A percentile compares a stretch with the other conserved stretches of the same genome.
These are phyloP conservation scores for Adenanthera pavonina DNA, from an alignment of 306 rosid genomes.

Conservation along the genomic window DNA sequence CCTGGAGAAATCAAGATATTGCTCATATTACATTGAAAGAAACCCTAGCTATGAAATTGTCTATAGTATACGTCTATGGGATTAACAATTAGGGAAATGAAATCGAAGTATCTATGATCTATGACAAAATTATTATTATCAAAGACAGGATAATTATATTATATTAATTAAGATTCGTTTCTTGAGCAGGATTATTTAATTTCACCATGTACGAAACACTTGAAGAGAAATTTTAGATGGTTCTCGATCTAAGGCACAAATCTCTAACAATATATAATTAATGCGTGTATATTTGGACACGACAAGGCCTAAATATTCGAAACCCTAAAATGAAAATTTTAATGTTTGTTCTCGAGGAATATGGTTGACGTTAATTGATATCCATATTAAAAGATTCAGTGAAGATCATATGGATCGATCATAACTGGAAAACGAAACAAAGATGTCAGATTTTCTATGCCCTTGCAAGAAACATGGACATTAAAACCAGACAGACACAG, in stretches of 20 bases:
- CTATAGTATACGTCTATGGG: too few species aligned
- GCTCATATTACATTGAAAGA: background rate
- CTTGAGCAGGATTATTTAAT: conserved; percentile 37
- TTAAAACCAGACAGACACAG: background rate
- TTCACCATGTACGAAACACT: conserved; percentile 26
- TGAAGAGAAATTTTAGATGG: conserved; percentile 46
- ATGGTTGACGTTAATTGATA: conserved; percentile 45
- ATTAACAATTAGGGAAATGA: background rate
- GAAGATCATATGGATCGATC: conserved; percentile 16
- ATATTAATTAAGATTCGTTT: conserved; percentile 41
- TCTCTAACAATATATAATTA: conserved; percentile 22
- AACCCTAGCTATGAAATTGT: background rate
- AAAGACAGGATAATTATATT: background rate
- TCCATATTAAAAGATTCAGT: conserved; percentile 38
- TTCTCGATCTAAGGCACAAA: conserved; percentile 44
- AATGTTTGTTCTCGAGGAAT: conserved; percentile 43
- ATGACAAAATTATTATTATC: background rate
- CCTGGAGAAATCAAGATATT: background rate
- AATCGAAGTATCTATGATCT: background rate
- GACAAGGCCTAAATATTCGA: conserved; percentile 28
- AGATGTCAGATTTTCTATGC: conserved; percentile 45
- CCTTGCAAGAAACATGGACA: background rate
- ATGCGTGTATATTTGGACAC: background rate
- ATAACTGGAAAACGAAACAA: conserved; percentile 2
- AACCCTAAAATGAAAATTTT: conserved; percentile 45